Evolutionary conservation across 192 early-diverging fungal species (phyloP), one percentile per base, ranked within the genome.

Genomic region (Funneliformis mosseae): DNA sequence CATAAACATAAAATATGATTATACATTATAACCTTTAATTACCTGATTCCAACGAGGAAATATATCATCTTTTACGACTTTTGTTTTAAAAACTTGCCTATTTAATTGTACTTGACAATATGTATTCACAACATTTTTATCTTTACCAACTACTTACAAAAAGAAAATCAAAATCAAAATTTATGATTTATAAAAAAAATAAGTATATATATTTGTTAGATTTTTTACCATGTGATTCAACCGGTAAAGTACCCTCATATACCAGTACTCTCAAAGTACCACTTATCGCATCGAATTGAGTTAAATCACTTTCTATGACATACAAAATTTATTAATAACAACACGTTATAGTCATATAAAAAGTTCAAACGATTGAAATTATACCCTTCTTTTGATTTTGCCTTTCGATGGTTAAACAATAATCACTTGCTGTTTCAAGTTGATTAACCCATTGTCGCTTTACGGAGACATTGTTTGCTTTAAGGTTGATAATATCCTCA

Each of bases 41-140:
- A 78, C 77, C 45, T 78, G 77, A 68, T 78, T 78, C 77, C 77
- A 78, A 46, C 16, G 39, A 21, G 77, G 77, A 46, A 12, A 45
- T 68, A 33, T 68, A 50, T 18, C 68, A 27, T 50, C 77, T n/a
- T 67, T 78, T 27, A 78, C 66, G 10, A 39, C 11, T 42, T 78
- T 78, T 11, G 77, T 78, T 43, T 78, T 78, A 23, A 78, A 78
- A 5, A 78, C 18, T 78, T 78, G 77, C 48, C 77, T 61, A 48
- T 69, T 78, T 50, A 78, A 68, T 41, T 63, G 62, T 21, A 60
- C 77, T 16, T 69, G 77, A 68, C 77, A 78, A 50, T 78, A 69
- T n/a, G 66, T 12, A 50, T 78, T 62, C 7, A 76, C 45, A 11
- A 5, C 8, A 38, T 11, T 25, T 41, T 62, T 76, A 39, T 63